Percentiles rank a stretch among this genome's conserved stretches.
phyloP scores from a whole-genome alignment of 768 basidiomycete species.

The Trichaptum fuscoviolaceum region DNA sequence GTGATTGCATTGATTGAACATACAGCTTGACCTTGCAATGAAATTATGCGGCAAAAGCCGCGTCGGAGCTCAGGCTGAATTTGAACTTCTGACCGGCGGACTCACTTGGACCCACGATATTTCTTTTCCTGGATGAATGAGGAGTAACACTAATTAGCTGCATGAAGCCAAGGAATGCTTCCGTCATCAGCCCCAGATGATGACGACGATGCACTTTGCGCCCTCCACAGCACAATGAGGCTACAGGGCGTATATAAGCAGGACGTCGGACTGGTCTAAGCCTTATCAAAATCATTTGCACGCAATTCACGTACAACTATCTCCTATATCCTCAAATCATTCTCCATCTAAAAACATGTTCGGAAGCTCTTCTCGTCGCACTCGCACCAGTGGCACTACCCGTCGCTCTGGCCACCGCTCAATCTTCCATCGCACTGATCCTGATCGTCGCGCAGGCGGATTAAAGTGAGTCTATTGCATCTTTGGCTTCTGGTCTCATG shows the following conservation, averaged over 20 bases:
- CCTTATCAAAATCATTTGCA: not conserved
- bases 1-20: not conserved
- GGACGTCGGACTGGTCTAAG: not conserved
- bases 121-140: too few relatives aligned
- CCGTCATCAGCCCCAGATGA: not conserved
- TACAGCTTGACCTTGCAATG: not conserved
- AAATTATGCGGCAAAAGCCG: not conserved
- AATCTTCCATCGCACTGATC: conserved; percentile 8
- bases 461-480: conserved; percentile 3
- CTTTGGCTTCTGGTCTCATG: not conserved
- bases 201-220: not conserved
- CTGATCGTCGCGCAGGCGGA: conserved; percentile 11
- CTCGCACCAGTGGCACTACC: not conserved
- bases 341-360: conserved; percentile 6
- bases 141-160: not conserved
- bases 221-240: not conserved
- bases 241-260: not conserved
- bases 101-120: not conserved
- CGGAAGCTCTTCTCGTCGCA: conserved; percentile 6
- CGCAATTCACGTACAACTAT: not conserved
- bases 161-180: not conserved
- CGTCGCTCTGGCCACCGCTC: not conserved
- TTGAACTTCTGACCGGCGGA: not conserved
- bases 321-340: not conserved
- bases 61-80: not conserved